Percentiles rank a stretch among this genome's conserved stretches.
These are phyloP conservation scores for Collybia mongolica DNA, from an alignment of 768 basidiomycete species.

Conservation along the genomic window DNA sequence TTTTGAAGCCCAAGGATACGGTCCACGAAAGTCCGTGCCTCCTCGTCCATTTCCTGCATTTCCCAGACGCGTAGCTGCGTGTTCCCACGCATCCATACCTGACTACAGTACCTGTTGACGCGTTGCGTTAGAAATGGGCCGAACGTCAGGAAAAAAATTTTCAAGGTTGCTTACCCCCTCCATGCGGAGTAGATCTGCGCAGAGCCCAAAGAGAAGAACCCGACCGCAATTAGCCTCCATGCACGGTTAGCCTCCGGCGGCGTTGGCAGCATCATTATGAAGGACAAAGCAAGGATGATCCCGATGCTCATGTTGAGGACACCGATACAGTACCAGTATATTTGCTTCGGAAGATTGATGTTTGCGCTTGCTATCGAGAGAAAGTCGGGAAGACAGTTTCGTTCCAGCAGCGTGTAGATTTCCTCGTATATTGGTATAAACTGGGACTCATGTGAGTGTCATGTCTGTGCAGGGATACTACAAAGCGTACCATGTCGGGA, in stretches of 20 bases:
- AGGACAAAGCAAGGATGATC: constrained; percentile 22
- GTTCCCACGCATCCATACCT: constrained; percentile 30
- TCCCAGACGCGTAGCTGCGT: constrained; percentile 38
- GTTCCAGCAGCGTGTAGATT: constrained; percentile 28
- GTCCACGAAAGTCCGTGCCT: constrained; percentile 20
- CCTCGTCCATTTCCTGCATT: constrained; percentile 27
- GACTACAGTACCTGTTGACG: constrained; percentile 28
- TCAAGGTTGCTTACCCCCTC: constrained; percentile 23
- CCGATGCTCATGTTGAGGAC: constrained; percentile 20
- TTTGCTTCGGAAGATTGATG: constrained; percentile 33
- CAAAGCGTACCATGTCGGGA: constrained; percentile 30
- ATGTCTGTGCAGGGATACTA: not conserved
- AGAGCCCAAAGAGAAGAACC: constrained; percentile 25
- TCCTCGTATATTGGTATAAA: constrained; percentile 33
- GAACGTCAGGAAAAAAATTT: not conserved
- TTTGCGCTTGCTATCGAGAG: constrained; percentile 28
- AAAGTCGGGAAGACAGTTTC: constrained; percentile 27
- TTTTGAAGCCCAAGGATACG: constrained; percentile 11
- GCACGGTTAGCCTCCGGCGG: constrained; percentile 22
- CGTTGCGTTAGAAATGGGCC: not conserved
- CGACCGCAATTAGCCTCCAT: constrained; percentile 29
- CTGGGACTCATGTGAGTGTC: constrained; percentile 11
- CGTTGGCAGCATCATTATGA: constrained; percentile 23
- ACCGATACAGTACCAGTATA: constrained; percentile 32
- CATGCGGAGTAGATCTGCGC: constrained; percentile 31